These are phyloP conservation scores for Nothophaeocryptopus gaeumannii DNA, from an alignment of 2,329 filamentous ascomycete genomes.

Conservation along the genomic window DNA sequence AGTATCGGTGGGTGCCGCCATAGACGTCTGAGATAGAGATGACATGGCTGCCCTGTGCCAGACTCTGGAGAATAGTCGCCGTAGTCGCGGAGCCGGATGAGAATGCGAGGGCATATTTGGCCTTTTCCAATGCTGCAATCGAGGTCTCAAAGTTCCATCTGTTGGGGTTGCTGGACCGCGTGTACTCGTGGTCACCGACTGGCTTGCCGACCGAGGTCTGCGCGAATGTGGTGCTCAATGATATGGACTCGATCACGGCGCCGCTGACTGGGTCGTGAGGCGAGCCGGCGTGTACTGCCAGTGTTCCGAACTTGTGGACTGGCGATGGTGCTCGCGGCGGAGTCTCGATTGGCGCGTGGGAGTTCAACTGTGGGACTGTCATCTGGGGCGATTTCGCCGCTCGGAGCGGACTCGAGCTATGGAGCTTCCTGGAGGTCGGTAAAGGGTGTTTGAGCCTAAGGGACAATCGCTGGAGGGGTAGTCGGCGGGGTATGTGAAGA, in stretches of 20 bases:
- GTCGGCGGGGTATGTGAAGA: no score
- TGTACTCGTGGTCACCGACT: slow-evolving; percentile 88
- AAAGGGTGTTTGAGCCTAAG: no score
- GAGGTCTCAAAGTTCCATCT: slow-evolving; percentile 90
- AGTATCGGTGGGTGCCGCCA: slow-evolving; percentile 96
- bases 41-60: slow-evolving; percentile 87
- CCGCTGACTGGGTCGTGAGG: slow-evolving; percentile 88
- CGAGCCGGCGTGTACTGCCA: slow-evolving; percentile 90
- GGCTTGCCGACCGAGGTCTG: slow-evolving; percentile 85
- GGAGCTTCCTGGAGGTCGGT: no score
- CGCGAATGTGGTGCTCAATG: slow-evolving; percentile 93
- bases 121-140: slow-evolving; percentile 88
- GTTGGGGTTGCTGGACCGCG: slow-evolving; percentile 90
- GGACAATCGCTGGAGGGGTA: no score
- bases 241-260: slow-evolving; percentile 94
- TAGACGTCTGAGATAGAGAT: slow-evolving; percentile 97
- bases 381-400: slow-evolving; percentile 14
- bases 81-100: slow-evolving; percentile 92
- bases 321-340: slow-evolving; percentile 71
- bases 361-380: slow-evolving; percentile 22
- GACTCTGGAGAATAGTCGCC: slow-evolving; percentile 85
- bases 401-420: no score
- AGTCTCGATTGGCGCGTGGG: slow-evolving; percentile 59
- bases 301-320: slow-evolving; percentile 79
- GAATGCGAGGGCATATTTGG: slow-evolving; percentile 89